phyloP scores from a whole-genome alignment of 805 yeast species.

The Myxozyma kluyveri region DNA sequence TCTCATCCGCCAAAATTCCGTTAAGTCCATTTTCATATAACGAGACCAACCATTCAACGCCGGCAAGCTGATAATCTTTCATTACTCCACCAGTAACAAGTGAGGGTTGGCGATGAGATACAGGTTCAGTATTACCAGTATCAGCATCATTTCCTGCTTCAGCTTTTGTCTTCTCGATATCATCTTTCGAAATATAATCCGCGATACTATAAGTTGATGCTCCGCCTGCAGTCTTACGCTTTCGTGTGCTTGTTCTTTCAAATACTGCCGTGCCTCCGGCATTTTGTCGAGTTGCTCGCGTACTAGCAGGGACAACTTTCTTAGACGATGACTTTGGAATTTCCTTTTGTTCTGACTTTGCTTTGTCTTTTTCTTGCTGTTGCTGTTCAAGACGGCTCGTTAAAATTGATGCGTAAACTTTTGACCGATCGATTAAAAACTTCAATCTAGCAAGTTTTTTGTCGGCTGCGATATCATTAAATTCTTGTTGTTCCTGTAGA shows the following conservation, averaged over 20 bases:
- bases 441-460: constrained; percentile 64
- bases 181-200: constrained; percentile 6
- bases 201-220: constrained; percentile 9
- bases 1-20: constrained; percentile 95
- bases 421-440: constrained; percentile 79
- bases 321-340: not conserved
- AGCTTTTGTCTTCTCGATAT: constrained; percentile 1
- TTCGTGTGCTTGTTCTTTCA: no score
- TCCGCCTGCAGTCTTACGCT: not conserved
- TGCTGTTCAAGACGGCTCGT: constrained; percentile 59
- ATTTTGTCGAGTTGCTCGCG: not conserved
- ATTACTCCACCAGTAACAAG: constrained; percentile 56
- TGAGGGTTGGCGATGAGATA: constrained; percentile 47
- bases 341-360: not conserved
- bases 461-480: constrained; percentile 49
- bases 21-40: constrained; percentile 89
- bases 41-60: constrained; percentile 86
- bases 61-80: constrained; percentile 84
- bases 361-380: constrained; percentile 24
- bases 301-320: not conserved
- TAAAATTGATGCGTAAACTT: constrained; percentile 80
- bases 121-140: constrained; percentile 3
- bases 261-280: no score
- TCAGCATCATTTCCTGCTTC: constrained; percentile 2
- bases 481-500: constrained; percentile 25